phyloP scores from a whole-genome alignment of 768 basidiomycete species.

The Exidia glandulosa region DNA sequence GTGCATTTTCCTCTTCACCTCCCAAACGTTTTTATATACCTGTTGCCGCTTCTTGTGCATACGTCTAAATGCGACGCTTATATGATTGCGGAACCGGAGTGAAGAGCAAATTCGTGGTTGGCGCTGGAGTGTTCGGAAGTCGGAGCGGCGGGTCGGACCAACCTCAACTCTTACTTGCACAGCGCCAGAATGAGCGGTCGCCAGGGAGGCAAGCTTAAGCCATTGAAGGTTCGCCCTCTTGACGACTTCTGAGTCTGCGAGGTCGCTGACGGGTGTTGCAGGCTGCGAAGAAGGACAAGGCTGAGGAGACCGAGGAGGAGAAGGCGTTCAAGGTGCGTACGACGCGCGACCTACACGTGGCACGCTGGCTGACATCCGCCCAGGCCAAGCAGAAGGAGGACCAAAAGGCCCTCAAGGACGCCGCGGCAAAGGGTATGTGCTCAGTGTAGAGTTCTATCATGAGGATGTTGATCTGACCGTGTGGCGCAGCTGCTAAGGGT shows the following conservation, averaged over 20 bases:
- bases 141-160: no score
- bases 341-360: background rate
- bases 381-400: background rate
- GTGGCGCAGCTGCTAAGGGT: background rate
- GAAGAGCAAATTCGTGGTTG: no score
- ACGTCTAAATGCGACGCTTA: no score
- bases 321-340: background rate
- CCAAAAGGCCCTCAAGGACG: background rate
- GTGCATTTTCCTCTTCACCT: background rate
- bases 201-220: background rate
- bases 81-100: no score
- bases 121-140: no score
- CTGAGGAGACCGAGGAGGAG: background rate
- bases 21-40: no score
- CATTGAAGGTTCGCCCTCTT: background rate
- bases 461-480: background rate
- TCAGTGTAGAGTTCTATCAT: background rate
- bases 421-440: background rate
- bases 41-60: background rate
- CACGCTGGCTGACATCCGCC: background rate
- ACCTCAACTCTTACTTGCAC: background rate
- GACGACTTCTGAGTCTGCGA: background rate
- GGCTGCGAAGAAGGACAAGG: background rate
- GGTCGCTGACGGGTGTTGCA: background rate
- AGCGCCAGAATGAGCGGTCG: background rate